Evolutionary conservation across 768 basidiomycete genomes (phyloP).

Genomic region (Suillus weaverae): DNA sequence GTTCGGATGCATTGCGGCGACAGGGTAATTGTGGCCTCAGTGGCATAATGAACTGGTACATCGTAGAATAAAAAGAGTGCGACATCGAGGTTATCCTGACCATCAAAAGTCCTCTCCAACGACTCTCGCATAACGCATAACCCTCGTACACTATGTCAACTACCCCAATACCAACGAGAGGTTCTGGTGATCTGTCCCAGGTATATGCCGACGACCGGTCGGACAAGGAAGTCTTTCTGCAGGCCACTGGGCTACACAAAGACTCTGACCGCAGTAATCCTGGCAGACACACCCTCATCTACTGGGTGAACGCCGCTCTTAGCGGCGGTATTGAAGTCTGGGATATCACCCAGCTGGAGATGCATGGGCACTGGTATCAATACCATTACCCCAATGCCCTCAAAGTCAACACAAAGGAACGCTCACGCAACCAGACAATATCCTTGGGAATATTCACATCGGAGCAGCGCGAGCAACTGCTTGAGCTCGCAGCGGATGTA

Average conservation of each 20-base stretch:
- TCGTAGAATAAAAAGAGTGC: not conserved
- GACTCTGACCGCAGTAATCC: not conserved
- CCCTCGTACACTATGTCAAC: not conserved
- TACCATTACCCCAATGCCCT: slow-evolving; percentile 31
- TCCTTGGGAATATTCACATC: slow-evolving; percentile 19
- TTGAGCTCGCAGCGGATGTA: slow-evolving; percentile 29
- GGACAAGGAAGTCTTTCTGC: slow-evolving; percentile 26
- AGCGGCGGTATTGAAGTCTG: slow-evolving; percentile 25
- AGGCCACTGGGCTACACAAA: slow-evolving; percentile 12
- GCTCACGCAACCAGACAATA: slow-evolving; percentile 13
- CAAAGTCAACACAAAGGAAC: slow-evolving; percentile 21
- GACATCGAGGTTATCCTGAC: not conserved
- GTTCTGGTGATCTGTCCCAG: not conserved
- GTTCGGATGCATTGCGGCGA: not conserved
- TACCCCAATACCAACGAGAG: slow-evolving; percentile 2
- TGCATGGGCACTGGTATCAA: slow-evolving; percentile 11
- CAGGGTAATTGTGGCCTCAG: not conserved
- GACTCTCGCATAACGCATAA: not conserved
- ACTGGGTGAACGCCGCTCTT: slow-evolving; percentile 28
- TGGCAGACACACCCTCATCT: slow-evolving; percentile 19
- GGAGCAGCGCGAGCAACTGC: slow-evolving; percentile 27
- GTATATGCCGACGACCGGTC: slow-evolving; percentile 21
- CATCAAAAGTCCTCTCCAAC: not conserved
- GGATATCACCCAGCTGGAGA: slow-evolving; percentile 28
- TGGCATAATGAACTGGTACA: not conserved